phyloP scores from a whole-genome alignment of 108 stramenopile species.

The Cyclotella atomus region DNA sequence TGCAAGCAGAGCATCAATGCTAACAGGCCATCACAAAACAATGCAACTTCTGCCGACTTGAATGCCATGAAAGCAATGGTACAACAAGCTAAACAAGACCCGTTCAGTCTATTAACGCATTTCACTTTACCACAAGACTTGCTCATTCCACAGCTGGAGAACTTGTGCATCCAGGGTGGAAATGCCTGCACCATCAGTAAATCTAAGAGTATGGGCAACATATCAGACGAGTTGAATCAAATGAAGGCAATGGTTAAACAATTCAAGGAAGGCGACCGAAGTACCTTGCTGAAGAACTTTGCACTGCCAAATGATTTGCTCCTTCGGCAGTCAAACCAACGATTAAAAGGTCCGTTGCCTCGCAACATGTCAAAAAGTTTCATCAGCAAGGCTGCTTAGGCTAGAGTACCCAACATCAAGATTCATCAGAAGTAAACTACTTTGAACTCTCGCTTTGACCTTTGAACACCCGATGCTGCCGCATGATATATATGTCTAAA shows the following conservation, averaged over 20 bases:
- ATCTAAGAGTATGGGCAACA: no score
- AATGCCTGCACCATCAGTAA: no score
- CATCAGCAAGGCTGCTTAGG: background rate
- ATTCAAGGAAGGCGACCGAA: background rate
- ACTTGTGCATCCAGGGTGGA: no score
- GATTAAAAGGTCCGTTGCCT: background rate
- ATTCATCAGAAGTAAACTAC: no score
- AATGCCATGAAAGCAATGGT: background rate
- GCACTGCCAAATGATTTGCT: constrained; percentile 1
- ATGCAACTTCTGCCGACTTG: background rate
- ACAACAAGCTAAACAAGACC: background rate
- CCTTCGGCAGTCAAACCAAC: background rate
- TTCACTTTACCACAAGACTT: background rate
- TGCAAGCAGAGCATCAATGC: background rate
- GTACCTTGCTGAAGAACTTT: background rate
- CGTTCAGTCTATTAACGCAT: background rate
- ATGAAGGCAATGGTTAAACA: background rate
- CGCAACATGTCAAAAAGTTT: background rate
- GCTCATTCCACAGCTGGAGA: background rate
- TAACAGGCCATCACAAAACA: background rate
- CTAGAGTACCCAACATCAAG: no score
- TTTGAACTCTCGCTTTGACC: no score
- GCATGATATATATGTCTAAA: no score
- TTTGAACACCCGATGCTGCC: no score
- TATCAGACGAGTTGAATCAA: background rate